Percentiles rank a stretch among this genome's conserved stretches.
phyloP scores from a whole-genome alignment of 352 stramenopile species.

The Globisporangium okanoganense region DNA sequence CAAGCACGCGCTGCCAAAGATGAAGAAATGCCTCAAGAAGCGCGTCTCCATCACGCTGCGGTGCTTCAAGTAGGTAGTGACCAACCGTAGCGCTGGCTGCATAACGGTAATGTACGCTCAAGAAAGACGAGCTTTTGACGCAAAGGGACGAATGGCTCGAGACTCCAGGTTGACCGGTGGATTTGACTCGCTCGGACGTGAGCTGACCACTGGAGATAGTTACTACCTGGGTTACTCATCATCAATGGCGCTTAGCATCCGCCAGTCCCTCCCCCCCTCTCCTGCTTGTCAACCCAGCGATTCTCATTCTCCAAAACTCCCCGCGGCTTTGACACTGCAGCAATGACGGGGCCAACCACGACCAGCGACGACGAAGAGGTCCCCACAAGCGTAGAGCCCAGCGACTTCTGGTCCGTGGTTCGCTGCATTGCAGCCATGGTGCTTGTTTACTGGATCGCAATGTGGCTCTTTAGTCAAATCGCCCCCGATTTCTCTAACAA shows the following conservation, averaged over 20 bases:
- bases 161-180: background rate
- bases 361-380: background rate
- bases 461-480: background rate
- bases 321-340: background rate
- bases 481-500: background rate
- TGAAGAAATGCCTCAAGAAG: constrained; percentile 9
- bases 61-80: constrained; percentile 12
- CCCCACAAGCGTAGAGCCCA: background rate
- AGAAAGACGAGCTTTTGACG: background rate
- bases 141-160: background rate
- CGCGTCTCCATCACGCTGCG: constrained; percentile 15
- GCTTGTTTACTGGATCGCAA: background rate
- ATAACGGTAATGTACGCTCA: background rate
- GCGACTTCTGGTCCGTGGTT: background rate
- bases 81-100: background rate
- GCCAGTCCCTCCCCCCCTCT: too few species aligned
- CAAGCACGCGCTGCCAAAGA: constrained; percentile 45
- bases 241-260: too few species aligned
- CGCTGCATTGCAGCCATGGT: background rate
- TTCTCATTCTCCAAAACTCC: background rate
- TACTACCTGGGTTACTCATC: background rate
- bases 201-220: background rate
- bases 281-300: too few species aligned
- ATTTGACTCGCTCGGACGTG: background rate
- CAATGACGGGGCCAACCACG: background rate